Evolutionary conservation across 768 basidiomycete species (phyloP), one percentile per base, ranked within the genome.

Genomic region (Auricularia sp.): DNA sequence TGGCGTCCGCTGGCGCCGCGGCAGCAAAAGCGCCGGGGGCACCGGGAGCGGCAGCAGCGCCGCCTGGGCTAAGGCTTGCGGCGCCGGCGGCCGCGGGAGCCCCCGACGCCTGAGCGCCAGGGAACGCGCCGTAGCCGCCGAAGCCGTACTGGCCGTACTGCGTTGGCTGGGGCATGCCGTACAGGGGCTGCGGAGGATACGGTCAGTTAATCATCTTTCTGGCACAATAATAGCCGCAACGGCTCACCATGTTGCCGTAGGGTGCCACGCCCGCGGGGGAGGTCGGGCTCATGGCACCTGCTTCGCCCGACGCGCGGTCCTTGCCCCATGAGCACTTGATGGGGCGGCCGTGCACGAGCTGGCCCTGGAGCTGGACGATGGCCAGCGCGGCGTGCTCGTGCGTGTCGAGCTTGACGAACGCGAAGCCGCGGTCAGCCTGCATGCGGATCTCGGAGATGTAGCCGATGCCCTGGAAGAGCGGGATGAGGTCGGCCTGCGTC

Each of bases 291-390:
- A 89, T 74, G 44, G 83, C 78, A 64, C 69, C 72, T 29, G 73
- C 73, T 18, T 77, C 75, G 39, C 85, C 89, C 73, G 90, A 88
- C 29, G 86, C 88, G 67, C 92, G 83, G 74, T 98, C 96, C 77
- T 98, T 98, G 65, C 97, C 97, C 97, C 97, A 99, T 71, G 92
- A 94, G 76, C 93, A 96, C 78, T 98, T 98, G 81, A 98, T 93
- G 7, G 95, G 94, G 45, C 97, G 80, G 61, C 96, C 96, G 69
- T 99, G 97, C 34, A 99, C 92, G 83, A 94, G 91, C 78, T 94
- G 92, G 63, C 96, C 95, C 75, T 96, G 93, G 62, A 99, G 80
- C 75, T 98, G 94, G 67, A 96, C 90, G 72, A 99, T 99, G 45
- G 96, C 96, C 86, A 94, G 89, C 7, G 97, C 96, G 64, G 96